Evolutionary conservation across 495 filamentous ascomycete species (phyloP).

Genomic region (Penicillium silybi): DNA sequence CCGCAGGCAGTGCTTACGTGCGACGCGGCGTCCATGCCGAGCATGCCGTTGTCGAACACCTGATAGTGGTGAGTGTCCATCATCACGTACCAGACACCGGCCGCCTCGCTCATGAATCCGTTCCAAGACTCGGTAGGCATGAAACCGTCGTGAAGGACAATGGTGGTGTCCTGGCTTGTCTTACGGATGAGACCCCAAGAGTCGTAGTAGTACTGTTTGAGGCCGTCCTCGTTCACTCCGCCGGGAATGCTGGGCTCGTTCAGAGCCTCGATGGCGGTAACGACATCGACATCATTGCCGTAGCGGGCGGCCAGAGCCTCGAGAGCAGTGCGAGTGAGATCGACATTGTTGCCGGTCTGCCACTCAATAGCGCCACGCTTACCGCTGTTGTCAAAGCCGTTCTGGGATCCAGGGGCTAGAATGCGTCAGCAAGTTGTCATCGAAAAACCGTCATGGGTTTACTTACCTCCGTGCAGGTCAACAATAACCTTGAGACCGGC

Average conservation of each 20-base stretch:
- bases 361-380: conserved; percentile 61
- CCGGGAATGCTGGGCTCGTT: conserved; percentile 64
- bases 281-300: conserved; percentile 56
- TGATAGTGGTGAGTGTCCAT: conserved; percentile 68
- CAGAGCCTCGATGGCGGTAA: conserved; percentile 66
- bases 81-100: conserved; percentile 57
- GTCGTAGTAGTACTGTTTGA: conserved; percentile 64
- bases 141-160: conserved; percentile 70
- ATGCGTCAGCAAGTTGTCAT: conserved; percentile 16
- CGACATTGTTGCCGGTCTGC: conserved; percentile 55
- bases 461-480: conserved; percentile 66
- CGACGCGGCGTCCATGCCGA: conserved; percentile 42
- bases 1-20: conserved; percentile 53
- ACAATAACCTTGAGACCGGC: conserved; percentile 64
- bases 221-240: conserved; percentile 44
- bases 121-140: conserved; percentile 61
- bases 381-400: conserved; percentile 78
- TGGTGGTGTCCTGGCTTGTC: conserved; percentile 48
- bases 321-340: conserved; percentile 55
- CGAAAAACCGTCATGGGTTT: no score
- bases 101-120: conserved; percentile 57
- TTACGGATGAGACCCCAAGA: conserved; percentile 53
- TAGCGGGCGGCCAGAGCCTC: conserved; percentile 57
- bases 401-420: conserved; percentile 69
- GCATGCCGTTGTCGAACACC: conserved; percentile 58